Conservation (phyloP, 2,329 filamentous ascomycete genomes). For the Fusarium sororula region DNA sequence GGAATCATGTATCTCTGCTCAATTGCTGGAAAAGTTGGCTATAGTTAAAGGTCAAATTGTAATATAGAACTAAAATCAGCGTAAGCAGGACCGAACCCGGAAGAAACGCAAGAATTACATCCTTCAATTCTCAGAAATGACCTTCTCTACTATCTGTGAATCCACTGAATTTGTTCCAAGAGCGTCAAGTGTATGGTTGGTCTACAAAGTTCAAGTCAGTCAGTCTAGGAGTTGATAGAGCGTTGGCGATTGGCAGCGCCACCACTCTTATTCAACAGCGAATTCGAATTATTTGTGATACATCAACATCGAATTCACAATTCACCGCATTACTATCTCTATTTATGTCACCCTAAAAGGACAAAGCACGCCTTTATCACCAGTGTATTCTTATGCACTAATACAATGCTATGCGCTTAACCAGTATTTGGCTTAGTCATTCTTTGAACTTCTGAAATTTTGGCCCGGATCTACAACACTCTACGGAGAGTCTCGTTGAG, state of each 20-base stretch:
- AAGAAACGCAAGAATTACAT: not conserved
- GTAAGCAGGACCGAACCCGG: not conserved
- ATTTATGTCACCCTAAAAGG: not conserved
- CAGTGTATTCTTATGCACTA: conserved; percentile 11
- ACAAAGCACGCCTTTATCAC: not conserved
- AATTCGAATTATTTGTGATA: not conserved
- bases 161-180: not conserved
- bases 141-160: not conserved
- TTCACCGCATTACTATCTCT: not conserved
- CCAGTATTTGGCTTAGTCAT: conserved; percentile 34
- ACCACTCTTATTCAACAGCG: not conserved
- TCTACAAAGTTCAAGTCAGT: not conserved
- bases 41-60: conserved; percentile 5
- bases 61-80: conserved; percentile 5
- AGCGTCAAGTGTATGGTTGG: not conserved
- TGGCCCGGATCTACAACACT: conserved; percentile 22
- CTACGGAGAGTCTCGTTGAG: conserved; percentile 10
- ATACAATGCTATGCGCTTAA: conserved; percentile 11
- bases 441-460: conserved; percentile 31
- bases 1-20: not conserved
- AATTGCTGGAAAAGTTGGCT: conserved; percentile 3
- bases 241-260: not conserved
- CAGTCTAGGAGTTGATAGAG: not conserved
- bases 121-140: not conserved
- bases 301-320: not conserved